Evolutionary conservation across 2,329 filamentous ascomycete species (phyloP).

Genomic region (Neofusicoccum sp.): DNA sequence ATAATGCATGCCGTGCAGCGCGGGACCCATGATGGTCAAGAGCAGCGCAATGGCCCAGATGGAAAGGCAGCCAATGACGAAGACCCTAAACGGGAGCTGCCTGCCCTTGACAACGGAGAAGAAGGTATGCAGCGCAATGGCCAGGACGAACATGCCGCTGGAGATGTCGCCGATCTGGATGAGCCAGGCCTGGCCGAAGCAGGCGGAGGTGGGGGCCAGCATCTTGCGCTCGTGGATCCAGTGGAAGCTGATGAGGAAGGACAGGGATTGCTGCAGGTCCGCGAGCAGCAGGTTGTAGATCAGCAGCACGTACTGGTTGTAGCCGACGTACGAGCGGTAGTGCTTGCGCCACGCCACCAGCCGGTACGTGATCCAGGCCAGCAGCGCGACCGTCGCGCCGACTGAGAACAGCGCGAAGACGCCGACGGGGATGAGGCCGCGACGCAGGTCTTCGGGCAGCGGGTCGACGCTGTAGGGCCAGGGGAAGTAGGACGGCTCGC

Average conservation of each 20-base stretch:
- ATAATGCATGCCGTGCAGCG: conserved; percentile 41
- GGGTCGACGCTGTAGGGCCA: conserved; percentile 33
- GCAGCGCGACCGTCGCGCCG: conserved; percentile 43
- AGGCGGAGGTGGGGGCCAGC: conserved; percentile 42
- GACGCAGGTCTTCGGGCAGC: conserved; percentile 29
- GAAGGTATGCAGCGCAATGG: conserved; percentile 56
- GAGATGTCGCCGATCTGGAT: conserved; percentile 53
- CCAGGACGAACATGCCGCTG: conserved; percentile 53
- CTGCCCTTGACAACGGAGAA: conserved; percentile 48
- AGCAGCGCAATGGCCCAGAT: conserved; percentile 49
- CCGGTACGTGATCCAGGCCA: conserved; percentile 51
- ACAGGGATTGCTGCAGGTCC: conserved; percentile 53
- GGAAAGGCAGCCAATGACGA: conserved; percentile 43
- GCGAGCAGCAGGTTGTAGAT: conserved; percentile 55
- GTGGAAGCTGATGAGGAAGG: conserved; percentile 49
- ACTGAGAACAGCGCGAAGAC: conserved; percentile 49
- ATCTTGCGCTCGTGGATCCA: conserved; percentile 49
- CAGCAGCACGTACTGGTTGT: conserved; percentile 55
- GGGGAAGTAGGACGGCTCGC: conserved; percentile 20
- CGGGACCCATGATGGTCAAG: conserved; percentile 48
- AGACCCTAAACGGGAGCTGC: conserved; percentile 46
- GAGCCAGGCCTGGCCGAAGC: conserved; percentile 52
- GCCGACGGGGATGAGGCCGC: conserved; percentile 48
- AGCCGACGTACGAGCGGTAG: conserved; percentile 50
- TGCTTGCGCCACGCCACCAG: conserved; percentile 51